A percentile compares a stretch with the other conserved stretches of the same genome.
These are phyloP conservation scores for Phytophthora sansomeana DNA, from an alignment of 352 stramenopile species.

Conservation along the genomic window DNA sequence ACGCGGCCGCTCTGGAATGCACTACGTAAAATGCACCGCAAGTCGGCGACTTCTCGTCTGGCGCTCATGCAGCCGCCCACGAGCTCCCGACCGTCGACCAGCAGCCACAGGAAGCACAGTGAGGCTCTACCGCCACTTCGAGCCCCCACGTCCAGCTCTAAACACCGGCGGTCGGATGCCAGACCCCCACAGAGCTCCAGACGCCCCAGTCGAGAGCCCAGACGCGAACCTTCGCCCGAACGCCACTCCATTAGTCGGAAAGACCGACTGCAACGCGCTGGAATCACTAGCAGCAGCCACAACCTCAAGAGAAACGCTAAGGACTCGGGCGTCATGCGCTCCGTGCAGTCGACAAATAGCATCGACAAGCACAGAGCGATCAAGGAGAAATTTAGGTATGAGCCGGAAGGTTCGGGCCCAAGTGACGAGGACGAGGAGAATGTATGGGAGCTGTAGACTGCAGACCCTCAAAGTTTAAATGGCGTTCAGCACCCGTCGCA, in stretches of 20 bases:
- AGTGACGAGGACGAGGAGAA: conserved; percentile 34
- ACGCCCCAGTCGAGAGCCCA: conserved; percentile 26
- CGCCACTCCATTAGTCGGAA: conserved; percentile 14
- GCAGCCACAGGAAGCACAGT: conserved; percentile 22
- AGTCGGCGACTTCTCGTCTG: conserved; percentile 12
- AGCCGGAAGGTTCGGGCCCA: conserved; percentile 7
- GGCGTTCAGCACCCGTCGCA: too few relatives aligned
- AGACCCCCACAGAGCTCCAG: conserved; percentile 12
- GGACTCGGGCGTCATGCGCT: conserved; percentile 25
- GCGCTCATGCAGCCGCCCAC: conserved; percentile 18
- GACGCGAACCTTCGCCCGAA: conserved; percentile 19
- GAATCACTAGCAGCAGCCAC: conserved; percentile 30
- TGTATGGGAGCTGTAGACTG: conserved; percentile 44
- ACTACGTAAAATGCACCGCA: conserved; percentile 50
- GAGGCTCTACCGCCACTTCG: conserved; percentile 34
- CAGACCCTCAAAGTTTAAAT: background rate
- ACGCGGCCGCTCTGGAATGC: conserved; percentile 50
- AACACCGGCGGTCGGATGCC: conserved; percentile 26
- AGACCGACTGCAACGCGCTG: conserved; percentile 33
- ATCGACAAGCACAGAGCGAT: conserved; percentile 17
- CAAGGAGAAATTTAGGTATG: conserved; percentile 33
- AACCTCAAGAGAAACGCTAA: conserved; percentile 27
- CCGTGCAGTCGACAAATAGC: conserved; percentile 30
- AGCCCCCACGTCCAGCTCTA: conserved; percentile 15
- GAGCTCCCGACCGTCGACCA: background rate